These are phyloP conservation scores for Stachybotrys chlorohalonatus DNA, from an alignment of 2,329 filamentous ascomycete genomes.

Conservation along the genomic window DNA sequence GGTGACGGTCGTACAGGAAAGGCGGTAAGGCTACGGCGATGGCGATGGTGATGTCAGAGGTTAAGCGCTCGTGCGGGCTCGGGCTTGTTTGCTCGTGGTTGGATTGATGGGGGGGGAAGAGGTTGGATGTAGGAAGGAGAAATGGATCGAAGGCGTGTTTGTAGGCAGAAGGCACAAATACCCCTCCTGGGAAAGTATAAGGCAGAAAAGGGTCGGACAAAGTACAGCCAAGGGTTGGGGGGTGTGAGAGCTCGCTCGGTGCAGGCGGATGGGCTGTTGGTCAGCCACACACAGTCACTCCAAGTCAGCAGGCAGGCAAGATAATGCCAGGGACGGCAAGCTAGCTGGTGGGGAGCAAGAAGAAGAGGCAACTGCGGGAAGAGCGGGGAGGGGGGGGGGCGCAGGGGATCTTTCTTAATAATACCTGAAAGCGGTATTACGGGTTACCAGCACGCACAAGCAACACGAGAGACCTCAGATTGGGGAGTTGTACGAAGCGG, in stretches of 20 bases:
- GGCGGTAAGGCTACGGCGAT: constrained; percentile 7
- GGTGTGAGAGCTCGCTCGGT: neutral
- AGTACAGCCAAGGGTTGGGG: constrained; percentile 10
- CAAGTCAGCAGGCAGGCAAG: constrained; percentile 8
- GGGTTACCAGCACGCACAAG: no score
- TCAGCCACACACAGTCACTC: neutral
- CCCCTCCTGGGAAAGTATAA: neutral
- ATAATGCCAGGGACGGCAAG: constrained; percentile 9
- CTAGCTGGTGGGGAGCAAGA: neutral
- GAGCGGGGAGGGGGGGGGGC: neutral
- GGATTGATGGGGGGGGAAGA: neutral
- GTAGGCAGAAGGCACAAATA: neutral
- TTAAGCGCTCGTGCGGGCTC: neutral
- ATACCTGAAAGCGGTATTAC: no score
- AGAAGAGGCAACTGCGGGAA: neutral
- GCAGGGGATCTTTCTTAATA: neutral
- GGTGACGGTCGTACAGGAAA: constrained; percentile 32
- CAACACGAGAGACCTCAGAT: neutral
- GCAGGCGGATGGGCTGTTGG: neutral
- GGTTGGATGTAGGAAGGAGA: neutral
- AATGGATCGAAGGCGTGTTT: neutral
- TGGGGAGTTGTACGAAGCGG: neutral
- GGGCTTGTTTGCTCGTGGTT: no score
- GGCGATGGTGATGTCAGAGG: constrained; percentile 5
- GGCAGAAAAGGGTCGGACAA: constrained; percentile 11